Evolutionary conservation across 1,139 yeast species (phyloP).

Genomic region (Kurtzmaniella quercitrusa): DNA sequence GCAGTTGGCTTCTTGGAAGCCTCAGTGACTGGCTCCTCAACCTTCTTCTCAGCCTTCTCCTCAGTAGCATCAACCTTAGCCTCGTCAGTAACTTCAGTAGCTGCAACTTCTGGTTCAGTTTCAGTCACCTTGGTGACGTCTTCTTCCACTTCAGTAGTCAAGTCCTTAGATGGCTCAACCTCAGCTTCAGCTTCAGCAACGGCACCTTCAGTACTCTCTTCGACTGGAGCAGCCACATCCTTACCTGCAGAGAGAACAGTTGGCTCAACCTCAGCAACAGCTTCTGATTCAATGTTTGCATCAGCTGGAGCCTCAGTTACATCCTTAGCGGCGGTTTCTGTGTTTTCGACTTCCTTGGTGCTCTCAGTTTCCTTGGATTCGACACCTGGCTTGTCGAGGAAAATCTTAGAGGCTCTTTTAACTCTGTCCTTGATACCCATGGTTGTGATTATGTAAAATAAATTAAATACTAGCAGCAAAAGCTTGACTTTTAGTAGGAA

Average conservation of each 20-base stretch:
- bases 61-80: slow-evolving; percentile 29
- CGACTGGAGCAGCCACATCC: slow-evolving; percentile 3
- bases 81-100: slow-evolving; percentile 16
- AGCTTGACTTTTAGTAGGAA: neutral
- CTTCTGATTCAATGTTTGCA: slow-evolving; percentile 16
- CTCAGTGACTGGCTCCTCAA: neutral
- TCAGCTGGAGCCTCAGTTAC: slow-evolving; percentile 5
- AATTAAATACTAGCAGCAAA: neutral
- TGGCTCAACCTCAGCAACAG: slow-evolving; percentile 9
- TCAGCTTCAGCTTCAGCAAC: slow-evolving; percentile 13
- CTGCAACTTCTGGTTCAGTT: slow-evolving; percentile 10
- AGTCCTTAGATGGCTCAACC: slow-evolving; percentile 19
- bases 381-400: slow-evolving; percentile 23
- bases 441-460: neutral
- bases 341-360: slow-evolving; percentile 10
- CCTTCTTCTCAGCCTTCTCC: slow-evolving; percentile 5
- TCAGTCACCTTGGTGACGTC: slow-evolving; percentile 10
- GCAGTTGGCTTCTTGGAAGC: neutral
- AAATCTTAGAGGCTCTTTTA: slow-evolving; percentile 44
- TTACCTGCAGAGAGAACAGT: slow-evolving; percentile 5
- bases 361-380: slow-evolving; percentile 20
- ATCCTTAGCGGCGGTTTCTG: slow-evolving; percentile 10
- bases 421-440: slow-evolving; percentile 46
- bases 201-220: neutral
- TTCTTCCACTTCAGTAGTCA: slow-evolving; percentile 11